phyloP scores from a whole-genome alignment of 1,284 basidiomycete species.

The Microbotryomycetes sp. region DNA sequence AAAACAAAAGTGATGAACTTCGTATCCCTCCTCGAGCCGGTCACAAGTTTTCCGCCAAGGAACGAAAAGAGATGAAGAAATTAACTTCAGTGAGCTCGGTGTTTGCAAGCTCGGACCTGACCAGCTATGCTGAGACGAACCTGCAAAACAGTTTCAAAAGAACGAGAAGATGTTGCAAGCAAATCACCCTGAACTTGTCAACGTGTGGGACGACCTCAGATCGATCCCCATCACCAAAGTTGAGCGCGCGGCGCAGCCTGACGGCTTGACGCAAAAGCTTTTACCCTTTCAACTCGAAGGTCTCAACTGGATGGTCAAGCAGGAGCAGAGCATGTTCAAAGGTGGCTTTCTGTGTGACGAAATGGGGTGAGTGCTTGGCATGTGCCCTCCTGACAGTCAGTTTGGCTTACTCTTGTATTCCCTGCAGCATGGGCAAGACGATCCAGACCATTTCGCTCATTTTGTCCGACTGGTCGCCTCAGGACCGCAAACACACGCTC shows the following conservation, averaged over 20 bases:
- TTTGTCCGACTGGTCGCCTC: constrained; percentile 54
- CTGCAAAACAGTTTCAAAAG: constrained; percentile 7
- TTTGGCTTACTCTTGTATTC: constrained; percentile 1
- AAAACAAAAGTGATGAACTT: constrained; percentile 1
- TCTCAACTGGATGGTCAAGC: constrained; percentile 90
- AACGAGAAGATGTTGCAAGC: constrained; percentile 18
- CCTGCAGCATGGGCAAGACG: constrained; percentile 87
- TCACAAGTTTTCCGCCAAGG: constrained; percentile 9
- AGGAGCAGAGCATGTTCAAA: constrained; percentile 78
- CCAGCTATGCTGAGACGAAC: too few species aligned
- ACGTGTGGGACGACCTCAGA: constrained; percentile 84
- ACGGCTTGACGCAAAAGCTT: constrained; percentile 57
- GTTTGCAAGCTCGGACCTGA: neutral
- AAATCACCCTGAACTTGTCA: constrained; percentile 59
- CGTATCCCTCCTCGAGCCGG: constrained; percentile 14
- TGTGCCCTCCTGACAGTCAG: neutral
- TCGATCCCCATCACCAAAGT: constrained; percentile 59
- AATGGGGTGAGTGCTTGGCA: constrained; percentile 60
- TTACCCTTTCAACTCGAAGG: constrained; percentile 81
- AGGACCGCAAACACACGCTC: constrained; percentile 63
- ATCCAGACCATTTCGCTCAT: constrained; percentile 93
- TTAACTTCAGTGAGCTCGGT: constrained; percentile 12
- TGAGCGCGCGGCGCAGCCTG: constrained; percentile 67
- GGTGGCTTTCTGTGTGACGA: constrained; percentile 81
- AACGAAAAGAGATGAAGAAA: constrained; percentile 16